Conservation (phyloP, 495 filamentous ascomycete species). For the Jackrogersella multiformis region DNA sequence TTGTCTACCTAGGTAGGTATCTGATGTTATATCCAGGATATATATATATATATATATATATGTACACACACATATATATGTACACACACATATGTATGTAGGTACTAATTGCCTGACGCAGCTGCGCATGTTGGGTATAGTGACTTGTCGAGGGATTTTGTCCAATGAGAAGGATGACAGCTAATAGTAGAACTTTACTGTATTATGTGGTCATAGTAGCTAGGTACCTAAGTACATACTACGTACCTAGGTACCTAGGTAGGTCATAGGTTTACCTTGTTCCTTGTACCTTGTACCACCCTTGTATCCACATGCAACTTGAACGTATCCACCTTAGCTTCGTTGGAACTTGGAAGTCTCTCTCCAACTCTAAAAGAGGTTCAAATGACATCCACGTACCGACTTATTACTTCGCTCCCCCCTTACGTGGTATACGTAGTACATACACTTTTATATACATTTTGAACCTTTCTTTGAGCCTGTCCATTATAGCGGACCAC, state of each 20-base stretch:
- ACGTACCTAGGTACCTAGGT: constrained; percentile 11
- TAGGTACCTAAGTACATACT: too few relatives aligned
- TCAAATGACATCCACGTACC: constrained; percentile 21
- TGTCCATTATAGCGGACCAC: neutral
- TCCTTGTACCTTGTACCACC: too few relatives aligned
- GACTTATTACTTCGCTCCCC: neutral
- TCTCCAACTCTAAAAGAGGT: neutral
- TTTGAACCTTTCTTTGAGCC: neutral
- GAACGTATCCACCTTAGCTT: constrained; percentile 11
- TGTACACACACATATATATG: neutral
- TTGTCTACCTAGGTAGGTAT: constrained; percentile 1
- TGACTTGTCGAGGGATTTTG: neutral
- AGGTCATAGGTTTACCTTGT: too few relatives aligned
- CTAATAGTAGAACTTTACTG: too few relatives aligned
- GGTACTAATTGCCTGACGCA: neutral
- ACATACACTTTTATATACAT: neutral
- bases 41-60: neutral
- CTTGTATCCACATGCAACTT: neutral
- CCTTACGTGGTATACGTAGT: neutral
- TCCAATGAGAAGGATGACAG: constrained; percentile 4
- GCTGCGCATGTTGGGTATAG: neutral
- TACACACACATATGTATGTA: neutral
- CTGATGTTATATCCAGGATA: neutral
- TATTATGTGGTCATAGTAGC: too few relatives aligned
- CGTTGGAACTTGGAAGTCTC: neutral